Conservation (phyloP, 805 yeast species). For the Lipomyces spencermartinsiae region DNA sequence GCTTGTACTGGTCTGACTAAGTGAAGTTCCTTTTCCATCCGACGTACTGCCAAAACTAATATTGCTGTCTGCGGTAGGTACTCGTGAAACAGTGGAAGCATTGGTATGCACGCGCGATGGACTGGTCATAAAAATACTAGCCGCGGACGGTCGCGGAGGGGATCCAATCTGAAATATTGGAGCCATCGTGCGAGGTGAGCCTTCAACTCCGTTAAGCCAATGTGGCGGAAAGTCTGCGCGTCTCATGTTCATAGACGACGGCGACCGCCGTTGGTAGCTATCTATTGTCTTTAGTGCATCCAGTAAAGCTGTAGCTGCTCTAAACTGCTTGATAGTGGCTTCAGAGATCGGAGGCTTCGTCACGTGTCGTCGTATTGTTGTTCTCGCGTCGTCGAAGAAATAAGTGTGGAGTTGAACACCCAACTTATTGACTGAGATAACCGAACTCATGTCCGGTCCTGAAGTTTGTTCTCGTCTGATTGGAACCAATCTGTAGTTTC, state of each 20-base stretch:
- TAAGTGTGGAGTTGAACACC: constrained; percentile 34
- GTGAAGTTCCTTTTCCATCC: neutral
- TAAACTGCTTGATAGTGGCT: constrained; percentile 17
- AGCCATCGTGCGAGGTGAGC: constrained; percentile 36
- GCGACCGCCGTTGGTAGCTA: constrained; percentile 18
- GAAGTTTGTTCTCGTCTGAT: neutral
- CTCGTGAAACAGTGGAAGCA: constrained; percentile 15
- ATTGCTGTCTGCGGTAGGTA: constrained; percentile 13
- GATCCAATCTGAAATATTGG: constrained; percentile 30
- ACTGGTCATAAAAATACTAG: constrained; percentile 26
- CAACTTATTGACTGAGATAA: constrained; percentile 29
- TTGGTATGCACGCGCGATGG: constrained; percentile 23
- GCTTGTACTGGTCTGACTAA: neutral
- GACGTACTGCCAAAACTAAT: constrained; percentile 8
- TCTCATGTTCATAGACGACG: constrained; percentile 13
- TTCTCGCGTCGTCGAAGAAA: constrained; percentile 37
- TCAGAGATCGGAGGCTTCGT: constrained; percentile 22
- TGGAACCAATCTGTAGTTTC: constrained; percentile 12
- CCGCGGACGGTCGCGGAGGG: constrained; percentile 22
- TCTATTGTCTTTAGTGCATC: constrained; percentile 35
- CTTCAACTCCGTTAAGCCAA: constrained; percentile 37
- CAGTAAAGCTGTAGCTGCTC: constrained; percentile 27
- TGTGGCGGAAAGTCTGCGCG: constrained; percentile 33
- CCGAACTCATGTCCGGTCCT: constrained; percentile 17
- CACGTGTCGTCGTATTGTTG: constrained; percentile 23